Base-by-base conservation (phyloP, 345 rosid genomes). In the Euphorbia pulcherrima region DNA sequence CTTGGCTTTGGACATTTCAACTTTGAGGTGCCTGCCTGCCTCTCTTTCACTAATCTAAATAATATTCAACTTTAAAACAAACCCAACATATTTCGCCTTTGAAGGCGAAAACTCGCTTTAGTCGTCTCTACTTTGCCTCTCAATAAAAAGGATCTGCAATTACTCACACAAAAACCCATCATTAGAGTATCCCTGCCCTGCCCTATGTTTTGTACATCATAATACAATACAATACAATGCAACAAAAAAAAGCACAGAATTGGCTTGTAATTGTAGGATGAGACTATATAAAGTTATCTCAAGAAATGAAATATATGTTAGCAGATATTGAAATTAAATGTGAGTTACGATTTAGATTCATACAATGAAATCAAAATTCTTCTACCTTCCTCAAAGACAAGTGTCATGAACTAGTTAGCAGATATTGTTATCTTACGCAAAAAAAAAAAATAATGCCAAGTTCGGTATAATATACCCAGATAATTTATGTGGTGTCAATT, bases 151-250 rank as follows among this genome's bases (percentile, higher is more conserved):
- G 26, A 78, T 55, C 60, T 68, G 60, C 56, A 2, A 3, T 7
- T 30, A 27, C 30, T 68, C 61, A 39, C 39, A 51, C 26, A 63
- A 59, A 61, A 28, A 3, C 28, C 11, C 21, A 26, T 18, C 20
- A 74, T 4, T 24, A 52, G 55, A 26, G 24, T 46, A 48, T 21
- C n/a, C n/a, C n/a, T n/a, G n/a, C n/a, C n/a, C n/a, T n/a, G n/a
- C n/a, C n/a, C n/a, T 57, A 6, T 1, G 1, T 30, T 17, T 21
- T 1, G 23, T 37, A 5, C 8, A 26, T 13, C 16, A 10, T 44
- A 44, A 44, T 44, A 44, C 18, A 11, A 7, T 44, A 44, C 7
- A 7, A 11, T 26, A 5, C 1, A 8, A 17, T 51, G 27, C 0
- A 46, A 56, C 50, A 8, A 8, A n/a, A 37, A 12, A 17, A 61